Evolutionary conservation across 306 rosid genomes (phyloP).

Genomic region (Cucurbita pepo): DNA sequence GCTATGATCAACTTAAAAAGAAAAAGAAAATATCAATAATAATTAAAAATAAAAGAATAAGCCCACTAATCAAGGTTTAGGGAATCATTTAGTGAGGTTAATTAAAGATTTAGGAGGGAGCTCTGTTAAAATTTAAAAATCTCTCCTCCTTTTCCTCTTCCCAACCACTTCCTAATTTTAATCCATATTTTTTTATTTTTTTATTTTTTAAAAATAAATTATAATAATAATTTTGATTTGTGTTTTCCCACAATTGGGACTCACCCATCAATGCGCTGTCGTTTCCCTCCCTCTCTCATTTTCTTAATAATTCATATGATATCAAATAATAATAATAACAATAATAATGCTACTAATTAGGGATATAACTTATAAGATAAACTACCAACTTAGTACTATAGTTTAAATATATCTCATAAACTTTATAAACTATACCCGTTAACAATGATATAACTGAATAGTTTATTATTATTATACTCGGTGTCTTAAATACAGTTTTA

Average conservation of each 20-base stretch:
- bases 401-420: no score
- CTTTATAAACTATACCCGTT: no score
- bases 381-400: no score
- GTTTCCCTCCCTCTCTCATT: no score
- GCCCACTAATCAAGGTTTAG: not conserved
- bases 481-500: no score
- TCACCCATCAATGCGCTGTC: not conserved
- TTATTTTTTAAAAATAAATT: not conserved
- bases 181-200: not conserved
- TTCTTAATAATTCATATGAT: not conserved
- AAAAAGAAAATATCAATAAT: no score
- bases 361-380: no score
- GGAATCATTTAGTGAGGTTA: not conserved
- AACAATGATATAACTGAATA: no score
- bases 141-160: not conserved
- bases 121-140: no score
- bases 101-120: not conserved
- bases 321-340: not conserved
- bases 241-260: not conserved
- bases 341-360: not conserved
- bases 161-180: not conserved
- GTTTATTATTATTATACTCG: no score
- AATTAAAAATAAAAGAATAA: not conserved
- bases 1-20: not conserved
- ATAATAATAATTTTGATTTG: not conserved